Base-by-base conservation (phyloP, 768 basidiomycete species). In the Mycena galopus region DNA sequence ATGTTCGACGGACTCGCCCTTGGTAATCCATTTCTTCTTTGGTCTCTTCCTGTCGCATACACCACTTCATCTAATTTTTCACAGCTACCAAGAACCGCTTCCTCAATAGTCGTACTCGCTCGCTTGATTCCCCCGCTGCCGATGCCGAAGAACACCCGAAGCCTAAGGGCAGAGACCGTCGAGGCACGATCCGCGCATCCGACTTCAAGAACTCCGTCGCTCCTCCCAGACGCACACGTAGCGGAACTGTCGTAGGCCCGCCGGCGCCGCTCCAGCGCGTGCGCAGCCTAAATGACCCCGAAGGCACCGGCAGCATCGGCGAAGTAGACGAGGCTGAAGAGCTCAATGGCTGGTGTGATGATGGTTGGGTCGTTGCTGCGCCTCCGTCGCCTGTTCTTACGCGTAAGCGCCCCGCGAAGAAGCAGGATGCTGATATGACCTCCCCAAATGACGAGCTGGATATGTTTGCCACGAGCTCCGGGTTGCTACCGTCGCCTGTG, bases 141-240 rank as follows among this genome's bases (percentile, higher is more conserved):
- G 69, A 67, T 44, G 11, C 63, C 33, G 69, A 70, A 11, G 56
- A 29, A 23, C 67, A 63, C 19, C 32, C 53, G 12, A 77, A 76
- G 42, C 59, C 53, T 39, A 51, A 80, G 67, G 74, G 81, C 66
- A 73, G 80, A 51, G 77, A 80, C 71, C 86, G 88, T 21, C 88
- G 83, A 29, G 87, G 83, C 71, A 90, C 86, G 63, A 89, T 85
- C 77, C 88, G 84, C 62, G 88, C 85, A 59, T 89, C 84, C n/a
- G 87, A 87, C 72, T 85, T 82, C 37, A 81, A 73, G 37, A 66
- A 17, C 51, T 67, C 67, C 29, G 50, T 55, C 5, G 72, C 74
- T 42, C 78, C 78, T 17, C 75, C 84, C 16, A 80, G 83, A 25
- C 83, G 89, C 42, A 81, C 80, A 21, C 78, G 82, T 29, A 80